Base-by-base conservation (phyloP, 257 asterid genomes). In the Ocimum tenuiflorum region DNA sequence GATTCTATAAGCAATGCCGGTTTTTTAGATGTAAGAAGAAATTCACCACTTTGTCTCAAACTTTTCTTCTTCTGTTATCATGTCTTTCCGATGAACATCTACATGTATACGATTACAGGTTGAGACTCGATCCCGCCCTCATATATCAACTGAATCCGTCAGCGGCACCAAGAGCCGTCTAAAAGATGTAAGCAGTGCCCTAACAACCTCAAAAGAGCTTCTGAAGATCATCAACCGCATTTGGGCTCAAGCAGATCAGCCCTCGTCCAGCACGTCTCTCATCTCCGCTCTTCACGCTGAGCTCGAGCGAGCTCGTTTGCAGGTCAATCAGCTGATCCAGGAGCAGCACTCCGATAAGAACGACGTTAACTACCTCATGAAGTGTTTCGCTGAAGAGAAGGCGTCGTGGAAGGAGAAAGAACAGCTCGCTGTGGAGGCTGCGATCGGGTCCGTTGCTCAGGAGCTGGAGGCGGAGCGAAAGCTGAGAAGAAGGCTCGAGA, bases 241-340 rank as follows among this genome's bases (percentile, higher is more conserved):
- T 6, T 87, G 97, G 97, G 89, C 88, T 35, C 87, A 74, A 9
- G 85, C 89, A 3, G 95, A 81, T 70, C 95, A 77, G 65, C 91
- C 96, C 0, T 87, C 97, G 11, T 86, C 99, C n/a, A 80, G 86
- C 83, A 68, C 73, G 72, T 85, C 97, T 35, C 86, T 92, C 15
- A 79, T 92, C 82, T 87, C 98, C 1, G 98, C 99, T 13, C 91
- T 92, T 53, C 94, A 89, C 62, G 78, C 94, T 2, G 99, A 92
- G 88, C 96, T 92, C 12, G 99, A 92, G 81, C 76, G 99, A 60
- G 97, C 96, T 18, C 96, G 96, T 18, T 74, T 89, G 14, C 96
- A 82, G 71, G 94, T 87, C 15, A 89, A 92, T 58, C 95, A 87
- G 61, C 79, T 87, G 7, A 80, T 91, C 81, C 98, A 84, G 51